Evolutionary conservation across 305 asterid species (phyloP), one percentile per base, ranked within the genome.

Genomic region (Vinca major): DNA sequence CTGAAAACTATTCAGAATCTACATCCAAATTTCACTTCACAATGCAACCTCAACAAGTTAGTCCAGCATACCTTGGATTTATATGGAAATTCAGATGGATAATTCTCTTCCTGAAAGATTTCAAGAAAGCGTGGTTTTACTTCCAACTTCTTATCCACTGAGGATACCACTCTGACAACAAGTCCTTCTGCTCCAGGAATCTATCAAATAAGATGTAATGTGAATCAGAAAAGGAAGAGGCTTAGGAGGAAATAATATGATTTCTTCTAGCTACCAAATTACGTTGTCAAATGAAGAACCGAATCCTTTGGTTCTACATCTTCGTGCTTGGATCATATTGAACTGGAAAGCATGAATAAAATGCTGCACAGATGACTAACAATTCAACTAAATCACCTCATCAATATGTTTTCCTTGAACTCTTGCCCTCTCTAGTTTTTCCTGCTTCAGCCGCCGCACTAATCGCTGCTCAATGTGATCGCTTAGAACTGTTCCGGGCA

Each of bases 91-190:
- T 90, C 98, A 11, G 77, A 65, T 5, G 98, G 92, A 80, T 89
- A 93, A 79, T 89, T 93, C 69, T 90, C 96, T 75, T 93, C 98
- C 70, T 82, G 94, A 71, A 89, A 93, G 63, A 93, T 93, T 52
- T 90, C 98, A 77, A 87, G 95, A 80, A 93, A 87, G 63, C 96
- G 89, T 48, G 93, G 83, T 62, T 90, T 93, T 3, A 93, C 97
- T 74, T 93, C 96, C 88, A 93, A 81, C 80, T 89, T 93, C 78
- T 89, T 93, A 90, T 93, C 98, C 80, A 93, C 97, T 53, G 97
- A 90, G 63, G 96, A 93, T 51, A 93, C 98, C 71, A 93, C 93
- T 80, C 98, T 80, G 26, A 93, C 89, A 65, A 93, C 97, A 80
- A 93, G 98, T 71, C 89, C 89, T 56, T 90, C 97, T 53, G 91